Base-by-base conservation (phyloP, 2,329 filamentous ascomycete species). In the Aurifilum marmelostoma region DNA sequence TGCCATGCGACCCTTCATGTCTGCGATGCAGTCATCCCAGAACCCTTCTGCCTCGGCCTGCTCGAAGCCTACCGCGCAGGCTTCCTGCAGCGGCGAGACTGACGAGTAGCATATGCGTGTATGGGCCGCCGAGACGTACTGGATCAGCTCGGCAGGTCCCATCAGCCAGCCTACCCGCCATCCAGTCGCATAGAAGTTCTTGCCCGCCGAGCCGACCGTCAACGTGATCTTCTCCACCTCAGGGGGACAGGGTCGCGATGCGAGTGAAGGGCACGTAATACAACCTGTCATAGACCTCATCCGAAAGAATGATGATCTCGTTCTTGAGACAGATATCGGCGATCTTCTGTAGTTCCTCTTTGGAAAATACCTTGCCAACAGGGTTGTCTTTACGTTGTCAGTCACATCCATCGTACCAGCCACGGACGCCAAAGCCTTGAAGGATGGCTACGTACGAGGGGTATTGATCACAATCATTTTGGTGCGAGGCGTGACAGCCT, bases 131-230 rank as follows among this genome's bases (percentile, higher is more conserved):
- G 92, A 89, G 43, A 97, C 95, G 78, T 97, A 92, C 78, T 97
- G 92, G 81, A 98, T 94, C 65, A 98, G 84, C 71, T 97, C 88
- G 66, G 93, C 88, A 0, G 92, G 93, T 0, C 96, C 96, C 76
- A 98, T 96, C 50, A 99, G 84, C 89, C 95, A 99, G 67, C 96
- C 88, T 5, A 98, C 94, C 69, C 96, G 90, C 96, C 96, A 99
- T 62, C 96, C 96, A 0, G 96, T 99, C 68, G 93, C 93, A 77
- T 98, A 98, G 81, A 99, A 99, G 84, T 96, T 97, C 87, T 99
- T 99, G 75, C 96, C 96, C 1, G 94, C 96, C 0, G 94, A 97
- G 27, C 96, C 96, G 39, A 99, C 96, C 0, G 96, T 98, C 63
- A 99, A 81, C 5, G 96, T 98, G 73, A 97, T 86, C 69, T 88